A percentile compares a stretch with the other conserved stretches of the same genome.
These are phyloP conservation scores for Meyerozyma guilliermondii DNA, from an alignment of 1,139 yeast species.

Conservation along the genomic window DNA sequence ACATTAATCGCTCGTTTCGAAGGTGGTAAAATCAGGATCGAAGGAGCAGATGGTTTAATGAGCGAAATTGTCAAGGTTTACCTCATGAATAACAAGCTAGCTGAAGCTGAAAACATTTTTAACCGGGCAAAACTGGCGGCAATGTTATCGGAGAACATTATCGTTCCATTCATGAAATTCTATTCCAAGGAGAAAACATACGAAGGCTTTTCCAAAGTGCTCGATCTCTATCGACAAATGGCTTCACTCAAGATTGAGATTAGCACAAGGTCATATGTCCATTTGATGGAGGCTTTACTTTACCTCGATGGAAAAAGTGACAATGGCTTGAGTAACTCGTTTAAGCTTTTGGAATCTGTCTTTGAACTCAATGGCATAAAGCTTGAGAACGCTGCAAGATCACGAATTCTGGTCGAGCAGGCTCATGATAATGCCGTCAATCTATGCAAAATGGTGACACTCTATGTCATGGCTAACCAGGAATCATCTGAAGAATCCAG, in stretches of 20 bases:
- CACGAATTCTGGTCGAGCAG: conserved; percentile 9
- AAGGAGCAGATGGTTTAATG: conserved; percentile 13
- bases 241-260: conserved; percentile 25
- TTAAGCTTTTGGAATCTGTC: conserved; percentile 26
- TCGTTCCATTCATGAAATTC: conserved; percentile 25
- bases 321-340: conserved; percentile 21
- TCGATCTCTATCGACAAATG: conserved; percentile 38
- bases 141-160: conserved; percentile 20
- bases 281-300: conserved; percentile 38
- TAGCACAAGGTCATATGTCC: conserved; percentile 33
- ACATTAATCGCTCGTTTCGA: conserved; percentile 6
- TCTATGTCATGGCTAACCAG: conserved; percentile 17
- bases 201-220: conserved; percentile 23
- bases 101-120: conserved; percentile 15
- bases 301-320: conserved; percentile 27
- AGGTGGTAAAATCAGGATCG: conserved; percentile 3
- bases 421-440: conserved; percentile 13
- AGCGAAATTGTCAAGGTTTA: conserved; percentile 24
- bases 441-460: conserved; percentile 22
- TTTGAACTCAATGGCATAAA: conserved; percentile 28
- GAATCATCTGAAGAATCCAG: conserved; percentile 16
- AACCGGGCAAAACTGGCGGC: conserved; percentile 12
- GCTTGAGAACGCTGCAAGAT: conserved; percentile 5
- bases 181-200: conserved; percentile 19
- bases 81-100: conserved; percentile 12